Base-by-base conservation (phyloP, 306 rosid species). In the Cucurbita ficifolia region DNA sequence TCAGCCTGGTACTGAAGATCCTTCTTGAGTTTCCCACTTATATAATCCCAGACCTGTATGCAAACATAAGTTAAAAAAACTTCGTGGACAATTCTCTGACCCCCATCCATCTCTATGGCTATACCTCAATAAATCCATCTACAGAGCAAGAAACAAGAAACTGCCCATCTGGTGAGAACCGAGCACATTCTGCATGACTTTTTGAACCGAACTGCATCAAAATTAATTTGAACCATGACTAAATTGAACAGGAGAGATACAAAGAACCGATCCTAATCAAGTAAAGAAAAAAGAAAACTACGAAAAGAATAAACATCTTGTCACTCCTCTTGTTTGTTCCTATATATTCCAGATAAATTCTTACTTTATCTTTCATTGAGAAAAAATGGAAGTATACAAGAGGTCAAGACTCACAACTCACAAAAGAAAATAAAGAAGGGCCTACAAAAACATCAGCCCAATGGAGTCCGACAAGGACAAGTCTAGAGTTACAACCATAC, bases 1-100 rank as follows among this genome's bases (percentile, higher is more conserved):
- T 95, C 97, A 76, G 99, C 97, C 83, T 95, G 99, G 88, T 95
- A 95, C 85, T 91, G 99, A 79, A 95, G 96, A 82, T 95, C 99
- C 83, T 95, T 95, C 90, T 95, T 95, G 83, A 95, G 88, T 73
- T 95, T 95, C 79, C 99, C 97, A 76, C 99, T 95, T 56, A 91
- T 75, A 82, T 95, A 91, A 80, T 91, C 99, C 97, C 97, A 95
- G 76, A 95, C 99, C 96, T 89, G 79, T 68, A 74, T 69, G 80
- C 53, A 72, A 77, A 46, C 24, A 57, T 24, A 11, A 58, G 59
- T 75, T 51, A 71, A 45, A 80, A 50, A 42, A 74, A 62, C 74
- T 70, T 49, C 17, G 7, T 4, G 8, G 29, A 70, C 8, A 70
- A 29, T 33, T 49, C 46, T 50, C 33, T 24, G 36, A 33, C 29